Percentiles rank a stretch among this genome's conserved stretches.
Evolutionary conservation across 108 stramenopile species (phyloP).

Genomic region (Nitzschia sp.): DNA sequence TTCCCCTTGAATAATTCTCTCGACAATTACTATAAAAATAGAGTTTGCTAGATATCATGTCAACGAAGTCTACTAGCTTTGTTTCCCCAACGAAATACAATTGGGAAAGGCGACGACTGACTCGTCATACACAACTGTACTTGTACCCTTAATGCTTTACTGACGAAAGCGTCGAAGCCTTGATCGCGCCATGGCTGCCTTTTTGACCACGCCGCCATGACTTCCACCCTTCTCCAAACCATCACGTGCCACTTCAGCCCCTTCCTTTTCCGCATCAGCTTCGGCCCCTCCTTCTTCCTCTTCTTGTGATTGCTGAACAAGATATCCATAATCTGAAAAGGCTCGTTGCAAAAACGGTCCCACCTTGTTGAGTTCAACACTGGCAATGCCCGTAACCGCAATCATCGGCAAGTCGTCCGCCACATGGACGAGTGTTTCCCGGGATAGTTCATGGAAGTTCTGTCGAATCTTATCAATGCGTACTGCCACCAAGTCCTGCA

Average conservation of each 20-base stretch:
- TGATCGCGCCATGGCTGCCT: slow-evolving; percentile 16
- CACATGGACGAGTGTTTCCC: slow-evolving; percentile 31
- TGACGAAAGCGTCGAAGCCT: slow-evolving; percentile 9
- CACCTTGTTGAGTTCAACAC: slow-evolving; percentile 68
- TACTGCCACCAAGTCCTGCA: slow-evolving; percentile 71
- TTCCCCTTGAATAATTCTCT: slow-evolving; percentile 5
- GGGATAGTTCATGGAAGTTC: slow-evolving; percentile 68
- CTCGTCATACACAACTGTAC: no score
- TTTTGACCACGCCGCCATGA: background rate
- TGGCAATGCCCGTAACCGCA: slow-evolving; percentile 78
- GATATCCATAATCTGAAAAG: slow-evolving; percentile 38
- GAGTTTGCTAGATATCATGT: no score
- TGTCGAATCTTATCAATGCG: slow-evolving; percentile 76
- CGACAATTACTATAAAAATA: background rate
- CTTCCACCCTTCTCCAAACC: background rate
- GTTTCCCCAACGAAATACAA: no score
- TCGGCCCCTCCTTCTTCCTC: background rate
- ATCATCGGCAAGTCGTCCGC: slow-evolving; percentile 34
- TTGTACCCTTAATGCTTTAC: no score
- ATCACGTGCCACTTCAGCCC: background rate
- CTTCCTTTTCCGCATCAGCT: background rate
- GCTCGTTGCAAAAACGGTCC: slow-evolving; percentile 63
- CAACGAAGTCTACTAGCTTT: no score
- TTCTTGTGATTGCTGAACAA: slow-evolving; percentile 1
- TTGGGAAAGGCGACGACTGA: no score